Percentiles rank a stretch among this genome's conserved stretches.
Conservation (phyloP, 129 eudicot species). For the Heracleum sosnowskyi region DNA sequence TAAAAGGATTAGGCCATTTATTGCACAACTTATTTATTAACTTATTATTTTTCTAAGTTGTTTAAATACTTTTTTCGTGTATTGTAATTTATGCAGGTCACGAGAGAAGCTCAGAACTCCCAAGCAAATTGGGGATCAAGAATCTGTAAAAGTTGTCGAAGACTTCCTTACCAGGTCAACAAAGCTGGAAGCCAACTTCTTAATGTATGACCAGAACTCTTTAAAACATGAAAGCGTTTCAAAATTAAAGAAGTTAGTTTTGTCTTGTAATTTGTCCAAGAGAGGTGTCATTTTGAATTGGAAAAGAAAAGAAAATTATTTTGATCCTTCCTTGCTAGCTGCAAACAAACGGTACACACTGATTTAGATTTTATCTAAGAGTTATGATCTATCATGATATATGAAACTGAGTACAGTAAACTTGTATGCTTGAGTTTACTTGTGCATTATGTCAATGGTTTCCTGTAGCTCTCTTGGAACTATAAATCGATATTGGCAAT, state of each 20-base stretch:
- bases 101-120: conserved; percentile 26
- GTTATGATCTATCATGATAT: neutral
- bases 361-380: neutral
- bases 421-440: neutral
- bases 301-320: neutral
- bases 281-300: neutral
- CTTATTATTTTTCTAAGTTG: neutral
- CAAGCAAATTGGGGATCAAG: conserved; percentile 17
- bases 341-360: neutral
- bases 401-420: neutral
- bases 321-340: neutral
- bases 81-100: conserved; percentile 26
- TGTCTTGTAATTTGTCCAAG: conserved; percentile 1
- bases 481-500: neutral
- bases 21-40: neutral
- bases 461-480: neutral
- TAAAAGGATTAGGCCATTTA: neutral
- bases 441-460: neutral
- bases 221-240: neutral
- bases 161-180: conserved; percentile 31
- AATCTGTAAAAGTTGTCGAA: conserved; percentile 31
- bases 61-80: neutral
- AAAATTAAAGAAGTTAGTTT: neutral
- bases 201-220: conserved; percentile 29
- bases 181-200: conserved; percentile 42